Evolutionary conservation across 169 alveolate species (phyloP).

Genomic region (Theileria orientalis): DNA sequence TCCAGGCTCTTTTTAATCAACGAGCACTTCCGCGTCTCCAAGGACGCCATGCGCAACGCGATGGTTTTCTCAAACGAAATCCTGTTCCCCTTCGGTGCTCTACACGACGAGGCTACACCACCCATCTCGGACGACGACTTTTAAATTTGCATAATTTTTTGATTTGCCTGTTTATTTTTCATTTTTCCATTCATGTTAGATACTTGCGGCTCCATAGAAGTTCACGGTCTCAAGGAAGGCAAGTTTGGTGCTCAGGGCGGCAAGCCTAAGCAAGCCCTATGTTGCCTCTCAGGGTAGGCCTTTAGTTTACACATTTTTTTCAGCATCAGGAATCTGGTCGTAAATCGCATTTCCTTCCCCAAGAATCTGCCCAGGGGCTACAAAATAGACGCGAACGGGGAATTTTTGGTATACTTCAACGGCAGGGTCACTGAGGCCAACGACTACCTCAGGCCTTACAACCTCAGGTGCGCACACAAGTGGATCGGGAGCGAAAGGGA

Average conservation of each 20-base stretch:
- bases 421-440: constrained; percentile 12
- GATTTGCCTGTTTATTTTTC: neutral
- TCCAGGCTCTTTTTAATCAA: constrained; percentile 47
- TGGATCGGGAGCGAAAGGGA: neutral
- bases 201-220: neutral
- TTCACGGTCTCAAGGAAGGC: neutral
- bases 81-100: constrained; percentile 60
- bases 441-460: constrained; percentile 18
- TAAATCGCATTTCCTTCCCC: constrained; percentile 69
- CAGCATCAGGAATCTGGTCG: constrained; percentile 41
- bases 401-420: constrained; percentile 10
- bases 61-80: constrained; percentile 40
- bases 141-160: neutral
- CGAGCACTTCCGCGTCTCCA: constrained; percentile 14
- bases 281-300: too few species aligned
- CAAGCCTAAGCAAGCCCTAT: too few species aligned
- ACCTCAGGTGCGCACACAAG: constrained; percentile 1
- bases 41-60: constrained; percentile 31
- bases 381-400: constrained; percentile 33
- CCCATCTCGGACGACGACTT: constrained; percentile 57
- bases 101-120: constrained; percentile 68
- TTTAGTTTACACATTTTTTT: too few species aligned
- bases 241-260: too few species aligned
- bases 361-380: constrained; percentile 74
- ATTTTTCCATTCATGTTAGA: neutral